phyloP scores from a whole-genome alignment of 2,329 filamentous ascomycete genomes.

The Epichloe hybrida region DNA sequence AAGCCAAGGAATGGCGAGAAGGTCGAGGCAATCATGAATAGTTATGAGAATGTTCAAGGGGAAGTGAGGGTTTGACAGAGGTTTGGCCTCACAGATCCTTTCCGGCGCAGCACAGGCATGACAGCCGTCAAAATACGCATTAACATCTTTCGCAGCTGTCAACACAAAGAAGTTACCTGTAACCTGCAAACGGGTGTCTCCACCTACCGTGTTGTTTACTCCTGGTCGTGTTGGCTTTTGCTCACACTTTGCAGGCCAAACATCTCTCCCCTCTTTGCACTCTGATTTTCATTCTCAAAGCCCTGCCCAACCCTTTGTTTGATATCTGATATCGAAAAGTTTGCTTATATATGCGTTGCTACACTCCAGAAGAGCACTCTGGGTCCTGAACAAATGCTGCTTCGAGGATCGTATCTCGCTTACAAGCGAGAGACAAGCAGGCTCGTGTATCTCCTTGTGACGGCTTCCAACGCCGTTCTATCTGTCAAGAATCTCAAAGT shows the following conservation, averaged over 20 bases:
- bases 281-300: too few relatives aligned
- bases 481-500: constrained; percentile 7
- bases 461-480: constrained; percentile 24
- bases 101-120: too few relatives aligned
- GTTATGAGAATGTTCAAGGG: constrained; percentile 12
- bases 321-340: not conserved
- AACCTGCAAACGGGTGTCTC: too few relatives aligned
- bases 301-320: not conserved
- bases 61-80: not conserved
- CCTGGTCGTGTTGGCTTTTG: too few relatives aligned
- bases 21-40: constrained; percentile 22
- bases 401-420: constrained; percentile 18
- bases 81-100: too few relatives aligned
- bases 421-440: constrained; percentile 27
- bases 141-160: too few relatives aligned
- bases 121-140: too few relatives aligned
- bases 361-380: not conserved
- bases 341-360: not conserved
- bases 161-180: too few relatives aligned
- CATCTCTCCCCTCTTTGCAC: too few relatives aligned
- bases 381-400: constrained; percentile 27
- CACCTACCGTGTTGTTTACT: too few relatives aligned
- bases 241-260: too few relatives aligned
- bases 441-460: constrained; percentile 26
- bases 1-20: constrained; percentile 24